phyloP scores from a whole-genome alignment of 495 filamentous ascomycete genomes.

The Trichoderma asperelloides region DNA sequence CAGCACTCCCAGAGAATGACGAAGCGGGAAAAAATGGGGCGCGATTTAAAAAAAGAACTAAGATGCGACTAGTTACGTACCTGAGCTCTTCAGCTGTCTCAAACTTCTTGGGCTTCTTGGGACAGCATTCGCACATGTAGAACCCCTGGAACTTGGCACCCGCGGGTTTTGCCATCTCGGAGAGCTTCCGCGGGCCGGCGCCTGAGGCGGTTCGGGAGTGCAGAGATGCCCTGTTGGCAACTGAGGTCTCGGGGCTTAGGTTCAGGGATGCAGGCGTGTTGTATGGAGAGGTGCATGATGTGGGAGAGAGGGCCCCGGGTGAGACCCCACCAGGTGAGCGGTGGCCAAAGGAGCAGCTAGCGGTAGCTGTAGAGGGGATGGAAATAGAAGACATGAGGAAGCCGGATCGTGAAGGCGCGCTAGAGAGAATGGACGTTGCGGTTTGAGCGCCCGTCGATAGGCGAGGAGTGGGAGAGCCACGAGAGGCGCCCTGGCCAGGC shows the following conservation, averaged over 20 bases:
- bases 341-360: slow-evolving; percentile 60
- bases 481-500: slow-evolving; percentile 47
- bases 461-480: slow-evolving; percentile 45
- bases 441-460: not conserved
- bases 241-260: slow-evolving; percentile 46
- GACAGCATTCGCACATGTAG: slow-evolving; percentile 93
- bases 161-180: slow-evolving; percentile 34
- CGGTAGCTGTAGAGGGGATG: slow-evolving; percentile 53
- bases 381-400: slow-evolving; percentile 68
- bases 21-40: not conserved
- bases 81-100: slow-evolving; percentile 75
- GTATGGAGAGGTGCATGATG: slow-evolving; percentile 48
- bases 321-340: slow-evolving; percentile 67
- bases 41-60: slow-evolving; percentile 13
- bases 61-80: slow-evolving; percentile 38
- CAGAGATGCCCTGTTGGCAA: slow-evolving; percentile 33
- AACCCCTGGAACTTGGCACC: slow-evolving; percentile 40
- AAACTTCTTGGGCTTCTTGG: slow-evolving; percentile 98
- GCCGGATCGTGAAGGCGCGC: slow-evolving; percentile 48
- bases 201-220: slow-evolving; percentile 28
- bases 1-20: not conserved
- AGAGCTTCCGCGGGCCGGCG: slow-evolving; percentile 37
- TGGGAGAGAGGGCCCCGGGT: slow-evolving; percentile 47
- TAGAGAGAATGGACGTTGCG: slow-evolving; percentile 16
- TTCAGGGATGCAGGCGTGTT: slow-evolving; percentile 49